Conservation (phyloP, 2,329 filamentous ascomycete genomes). For the Exophiala spinifera region DNA sequence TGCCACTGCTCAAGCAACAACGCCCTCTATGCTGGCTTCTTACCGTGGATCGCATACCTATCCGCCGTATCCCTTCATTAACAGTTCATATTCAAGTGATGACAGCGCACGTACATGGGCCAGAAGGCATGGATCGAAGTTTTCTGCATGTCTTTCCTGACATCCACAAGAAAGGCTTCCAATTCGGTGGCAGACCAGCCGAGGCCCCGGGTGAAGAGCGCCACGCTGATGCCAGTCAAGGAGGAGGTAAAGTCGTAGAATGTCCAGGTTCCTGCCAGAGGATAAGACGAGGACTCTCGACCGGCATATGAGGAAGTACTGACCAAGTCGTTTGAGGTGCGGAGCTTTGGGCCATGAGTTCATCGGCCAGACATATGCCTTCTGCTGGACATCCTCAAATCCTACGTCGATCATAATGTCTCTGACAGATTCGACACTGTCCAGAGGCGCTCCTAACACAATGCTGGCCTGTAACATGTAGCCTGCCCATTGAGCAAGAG, state of each 20-base stretch:
- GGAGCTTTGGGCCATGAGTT: slow-evolving; percentile 35
- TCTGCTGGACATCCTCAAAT: slow-evolving; percentile 29
- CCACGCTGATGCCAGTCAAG: slow-evolving; percentile 32
- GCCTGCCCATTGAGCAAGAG: slow-evolving; percentile 15
- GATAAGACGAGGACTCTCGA: background rate
- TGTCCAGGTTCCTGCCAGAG: slow-evolving; percentile 12
- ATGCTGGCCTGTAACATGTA: slow-evolving; percentile 20
- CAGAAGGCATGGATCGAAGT: slow-evolving; percentile 32
- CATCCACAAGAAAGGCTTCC: slow-evolving; percentile 33
- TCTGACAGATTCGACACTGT: slow-evolving; percentile 15
- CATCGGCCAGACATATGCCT: slow-evolving; percentile 29
- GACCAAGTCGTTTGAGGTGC: slow-evolving; percentile 28
- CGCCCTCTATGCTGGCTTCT: slow-evolving; percentile 1
- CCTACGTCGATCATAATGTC: slow-evolving; percentile 26
- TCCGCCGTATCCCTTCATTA: background rate
- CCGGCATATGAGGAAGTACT: background rate
- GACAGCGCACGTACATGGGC: slow-evolving; percentile 13
- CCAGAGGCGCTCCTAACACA: slow-evolving; percentile 14
- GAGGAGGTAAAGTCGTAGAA: slow-evolving; percentile 29
- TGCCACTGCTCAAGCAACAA: background rate
- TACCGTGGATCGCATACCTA: slow-evolving; percentile 13
- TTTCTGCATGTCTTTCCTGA: slow-evolving; percentile 35
- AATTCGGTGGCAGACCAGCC: slow-evolving; percentile 33
- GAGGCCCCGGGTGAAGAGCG: slow-evolving; percentile 20
- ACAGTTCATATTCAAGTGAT: background rate